These are phyloP conservation scores for Leccinum fibrillosum DNA, from an alignment of 768 basidiomycete species.

Conservation along the genomic window DNA sequence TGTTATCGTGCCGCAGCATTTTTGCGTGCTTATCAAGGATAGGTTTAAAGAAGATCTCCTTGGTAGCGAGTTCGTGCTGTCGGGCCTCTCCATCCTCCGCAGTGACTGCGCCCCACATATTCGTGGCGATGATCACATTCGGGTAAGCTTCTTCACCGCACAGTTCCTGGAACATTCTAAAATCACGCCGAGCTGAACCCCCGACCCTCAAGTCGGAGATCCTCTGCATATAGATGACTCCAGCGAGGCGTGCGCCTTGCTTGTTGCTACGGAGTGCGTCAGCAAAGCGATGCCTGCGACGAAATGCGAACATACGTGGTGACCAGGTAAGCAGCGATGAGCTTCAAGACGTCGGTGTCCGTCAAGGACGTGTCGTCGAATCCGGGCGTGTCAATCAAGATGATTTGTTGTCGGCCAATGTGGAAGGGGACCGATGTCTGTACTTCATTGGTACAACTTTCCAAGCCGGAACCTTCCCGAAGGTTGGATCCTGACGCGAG, in stretches of 20 bases:
- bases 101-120: constrained; percentile 47
- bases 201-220: constrained; percentile 50
- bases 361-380: constrained; percentile 54
- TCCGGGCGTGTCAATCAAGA: constrained; percentile 59
- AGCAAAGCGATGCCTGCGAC: neutral
- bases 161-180: constrained; percentile 49
- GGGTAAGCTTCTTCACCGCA: constrained; percentile 50
- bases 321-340: constrained; percentile 43
- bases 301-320: constrained; percentile 23
- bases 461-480: constrained; percentile 31
- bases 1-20: constrained; percentile 42
- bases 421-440: constrained; percentile 28
- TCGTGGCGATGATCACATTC: constrained; percentile 52
- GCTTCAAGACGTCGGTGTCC: constrained; percentile 48
- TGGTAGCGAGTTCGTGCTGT: constrained; percentile 42
- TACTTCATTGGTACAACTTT: constrained; percentile 35
- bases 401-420: constrained; percentile 35
- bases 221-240: constrained; percentile 52
- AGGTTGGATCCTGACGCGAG: constrained; percentile 31
- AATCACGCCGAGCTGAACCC: constrained; percentile 45
- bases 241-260: constrained; percentile 38
- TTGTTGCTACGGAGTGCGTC: constrained; percentile 28
- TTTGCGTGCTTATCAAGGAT: constrained; percentile 45
- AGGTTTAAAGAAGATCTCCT: constrained; percentile 47
- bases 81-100: constrained; percentile 36